phyloP scores from a whole-genome alignment of 129 eudicot species.

The Silybum marianum region DNA sequence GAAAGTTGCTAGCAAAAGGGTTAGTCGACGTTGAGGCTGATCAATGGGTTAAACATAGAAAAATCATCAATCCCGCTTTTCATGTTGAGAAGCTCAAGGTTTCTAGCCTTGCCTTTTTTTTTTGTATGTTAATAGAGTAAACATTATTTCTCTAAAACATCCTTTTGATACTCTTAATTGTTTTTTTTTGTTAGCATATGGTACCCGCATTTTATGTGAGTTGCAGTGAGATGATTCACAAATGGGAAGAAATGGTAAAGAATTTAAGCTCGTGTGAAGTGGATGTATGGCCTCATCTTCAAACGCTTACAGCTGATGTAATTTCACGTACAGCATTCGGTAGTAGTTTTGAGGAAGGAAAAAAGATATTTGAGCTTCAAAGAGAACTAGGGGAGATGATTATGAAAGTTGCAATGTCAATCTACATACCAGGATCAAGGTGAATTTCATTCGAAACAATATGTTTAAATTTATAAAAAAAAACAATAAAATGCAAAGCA shows the following conservation, averaged over 20 bases:
- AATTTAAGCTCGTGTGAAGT: slow-evolving; percentile 23
- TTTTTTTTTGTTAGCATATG: slow-evolving; percentile 33
- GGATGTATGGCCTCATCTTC: slow-evolving; percentile 35
- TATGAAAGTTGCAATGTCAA: slow-evolving; percentile 4
- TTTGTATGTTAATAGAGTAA: neutral
- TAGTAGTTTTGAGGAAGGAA: slow-evolving; percentile 37
- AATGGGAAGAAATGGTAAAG: slow-evolving; percentile 21
- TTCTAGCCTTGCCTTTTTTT: neutral
- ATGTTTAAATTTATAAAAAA: neutral
- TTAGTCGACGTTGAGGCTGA: slow-evolving; percentile 14
- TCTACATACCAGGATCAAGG: slow-evolving; percentile 46
- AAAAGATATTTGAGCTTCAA: slow-evolving; percentile 36
- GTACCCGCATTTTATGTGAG: slow-evolving; percentile 38
- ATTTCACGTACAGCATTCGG: slow-evolving; percentile 47
- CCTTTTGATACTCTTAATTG: neutral
- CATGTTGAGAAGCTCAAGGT: slow-evolving; percentile 20
- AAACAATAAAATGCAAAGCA: neutral
- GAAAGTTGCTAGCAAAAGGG: slow-evolving; percentile 1
- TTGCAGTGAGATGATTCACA: slow-evolving; percentile 35
- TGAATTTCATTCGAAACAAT: neutral
- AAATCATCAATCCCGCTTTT: slow-evolving; percentile 16
- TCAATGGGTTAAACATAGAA: slow-evolving; percentile 32
- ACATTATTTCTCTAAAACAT: neutral
- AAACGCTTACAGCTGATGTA: slow-evolving; percentile 26
- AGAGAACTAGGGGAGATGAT: slow-evolving; percentile 17